Conservation (phyloP, 108 stramenopile genomes). For the Nannochloropsis gaditana region DNA sequence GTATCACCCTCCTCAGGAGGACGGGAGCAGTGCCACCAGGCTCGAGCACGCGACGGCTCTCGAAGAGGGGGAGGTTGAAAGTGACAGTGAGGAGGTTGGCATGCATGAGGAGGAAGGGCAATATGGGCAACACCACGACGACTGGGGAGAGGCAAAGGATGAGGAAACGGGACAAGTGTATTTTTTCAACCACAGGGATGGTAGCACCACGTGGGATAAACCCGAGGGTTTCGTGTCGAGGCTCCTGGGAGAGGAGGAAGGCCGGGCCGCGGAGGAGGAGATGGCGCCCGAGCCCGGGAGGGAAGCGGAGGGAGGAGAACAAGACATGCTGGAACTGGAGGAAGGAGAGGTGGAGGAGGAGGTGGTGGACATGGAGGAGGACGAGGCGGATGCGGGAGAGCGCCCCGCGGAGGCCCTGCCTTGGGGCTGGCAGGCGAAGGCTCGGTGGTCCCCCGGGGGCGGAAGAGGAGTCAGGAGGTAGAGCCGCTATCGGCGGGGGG, state of each 20-base stretch:
- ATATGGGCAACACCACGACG: neutral
- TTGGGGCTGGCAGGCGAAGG: neutral
- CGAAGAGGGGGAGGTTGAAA: neutral
- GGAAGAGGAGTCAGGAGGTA: neutral
- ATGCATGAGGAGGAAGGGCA: neutral
- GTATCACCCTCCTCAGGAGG: neutral
- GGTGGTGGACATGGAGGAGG: neutral
- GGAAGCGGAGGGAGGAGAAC: neutral
- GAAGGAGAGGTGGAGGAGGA: neutral
- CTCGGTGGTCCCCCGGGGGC: neutral
- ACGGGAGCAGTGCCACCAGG: neutral
- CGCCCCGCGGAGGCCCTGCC: neutral
- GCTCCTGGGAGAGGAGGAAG: neutral
- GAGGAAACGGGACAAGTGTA: constrained; percentile 8
- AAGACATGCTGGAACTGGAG: neutral
- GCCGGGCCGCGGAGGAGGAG: neutral
- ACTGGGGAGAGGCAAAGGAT: neutral
- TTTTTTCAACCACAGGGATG: neutral
- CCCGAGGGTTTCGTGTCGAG: neutral
- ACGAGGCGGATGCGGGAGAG: neutral
- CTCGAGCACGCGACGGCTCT: neutral
- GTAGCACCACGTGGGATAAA: constrained; percentile 6
- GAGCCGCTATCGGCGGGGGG: neutral
- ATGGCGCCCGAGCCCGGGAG: neutral
- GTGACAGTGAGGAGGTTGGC: neutral